Evolutionary conservation across 257 asterid genomes (phyloP).

Genomic region (Salvia hispanica): DNA sequence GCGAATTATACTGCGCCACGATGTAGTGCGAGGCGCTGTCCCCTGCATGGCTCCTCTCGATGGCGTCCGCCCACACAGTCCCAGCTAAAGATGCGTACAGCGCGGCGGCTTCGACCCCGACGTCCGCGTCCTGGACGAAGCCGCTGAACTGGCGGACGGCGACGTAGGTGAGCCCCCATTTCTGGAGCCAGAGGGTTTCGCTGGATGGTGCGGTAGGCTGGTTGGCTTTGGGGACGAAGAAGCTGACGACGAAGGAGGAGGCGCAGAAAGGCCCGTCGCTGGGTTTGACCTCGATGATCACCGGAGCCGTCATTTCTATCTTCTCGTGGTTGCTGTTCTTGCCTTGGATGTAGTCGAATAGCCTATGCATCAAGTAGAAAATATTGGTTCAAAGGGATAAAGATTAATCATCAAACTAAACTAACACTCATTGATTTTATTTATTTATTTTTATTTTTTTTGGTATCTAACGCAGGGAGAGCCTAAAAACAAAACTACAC

Average conservation of each 20-base stretch:
- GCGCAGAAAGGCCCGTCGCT: slow-evolving; percentile 82
- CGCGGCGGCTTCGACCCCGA: slow-evolving; percentile 64
- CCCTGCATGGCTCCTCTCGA: slow-evolving; percentile 45
- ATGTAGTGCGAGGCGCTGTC: slow-evolving; percentile 47
- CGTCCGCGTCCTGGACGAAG: slow-evolving; percentile 46
- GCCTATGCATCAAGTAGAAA: slow-evolving; percentile 35
- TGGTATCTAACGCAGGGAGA: too few relatives aligned
- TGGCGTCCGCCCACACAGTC: slow-evolving; percentile 59
- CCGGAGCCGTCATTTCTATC: slow-evolving; percentile 89
- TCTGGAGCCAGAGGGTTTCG: slow-evolving; percentile 54
- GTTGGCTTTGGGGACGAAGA: slow-evolving; percentile 65
- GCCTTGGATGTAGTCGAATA: slow-evolving; percentile 74
- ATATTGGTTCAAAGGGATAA: neutral
- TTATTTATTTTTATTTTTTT: too few relatives aligned
- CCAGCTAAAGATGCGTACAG: slow-evolving; percentile 52
- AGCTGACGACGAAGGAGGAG: slow-evolving; percentile 64
- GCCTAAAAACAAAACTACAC: too few relatives aligned
- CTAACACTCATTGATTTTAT: neutral
- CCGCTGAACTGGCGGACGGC: slow-evolving; percentile 82
- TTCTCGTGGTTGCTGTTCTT: slow-evolving; percentile 44
- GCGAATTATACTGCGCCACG: slow-evolving; percentile 78
- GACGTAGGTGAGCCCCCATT: slow-evolving; percentile 58
- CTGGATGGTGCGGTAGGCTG: slow-evolving; percentile 73
- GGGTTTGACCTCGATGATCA: slow-evolving; percentile 59
- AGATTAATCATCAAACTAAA: neutral